These are phyloP conservation scores for Serendipita sp. DNA, from an alignment of 768 basidiomycete species.

Conservation along the genomic window DNA sequence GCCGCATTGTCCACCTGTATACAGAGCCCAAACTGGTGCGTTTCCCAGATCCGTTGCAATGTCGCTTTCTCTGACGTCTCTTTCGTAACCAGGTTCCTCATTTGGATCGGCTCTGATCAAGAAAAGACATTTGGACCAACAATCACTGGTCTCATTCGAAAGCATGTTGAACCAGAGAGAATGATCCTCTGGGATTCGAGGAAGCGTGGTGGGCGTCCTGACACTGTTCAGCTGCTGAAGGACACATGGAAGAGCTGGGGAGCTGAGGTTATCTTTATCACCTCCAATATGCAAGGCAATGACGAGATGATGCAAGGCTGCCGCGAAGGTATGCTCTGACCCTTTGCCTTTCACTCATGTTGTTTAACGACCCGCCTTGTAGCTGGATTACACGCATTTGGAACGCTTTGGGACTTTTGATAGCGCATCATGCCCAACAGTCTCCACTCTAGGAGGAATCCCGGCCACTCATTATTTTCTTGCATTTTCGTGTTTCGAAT, in stretches of 20 bases:
- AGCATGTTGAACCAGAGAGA: slow-evolving; percentile 57
- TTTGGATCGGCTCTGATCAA: slow-evolving; percentile 72
- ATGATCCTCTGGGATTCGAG: slow-evolving; percentile 67
- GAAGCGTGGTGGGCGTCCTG: slow-evolving; percentile 50
- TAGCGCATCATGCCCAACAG: slow-evolving; percentile 5
- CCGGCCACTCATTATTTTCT: background rate
- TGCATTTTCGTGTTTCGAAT: background rate
- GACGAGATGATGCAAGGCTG: slow-evolving; percentile 66
- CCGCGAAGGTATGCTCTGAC: slow-evolving; percentile 50
- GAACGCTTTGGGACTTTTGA: slow-evolving; percentile 57
- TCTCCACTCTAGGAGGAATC: no score
- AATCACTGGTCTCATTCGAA: slow-evolving; percentile 54
- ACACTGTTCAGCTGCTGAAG: slow-evolving; percentile 58
- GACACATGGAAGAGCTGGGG: slow-evolving; percentile 53
- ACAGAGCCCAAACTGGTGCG: slow-evolving; percentile 57
- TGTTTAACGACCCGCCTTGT: slow-evolving; percentile 10
- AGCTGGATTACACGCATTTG: slow-evolving; percentile 28
- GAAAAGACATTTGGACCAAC: slow-evolving; percentile 75
- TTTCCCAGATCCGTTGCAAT: slow-evolving; percentile 7
- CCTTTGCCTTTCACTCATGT: slow-evolving; percentile 17
- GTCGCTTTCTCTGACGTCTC: background rate
- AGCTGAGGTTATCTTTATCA: slow-evolving; percentile 72
- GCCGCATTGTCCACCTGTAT: slow-evolving; percentile 63
- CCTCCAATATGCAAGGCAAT: slow-evolving; percentile 68
- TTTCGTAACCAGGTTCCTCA: slow-evolving; percentile 39